Evolutionary conservation across 805 yeast genomes (phyloP).

Genomic region (Lipomyces orientalis): DNA sequence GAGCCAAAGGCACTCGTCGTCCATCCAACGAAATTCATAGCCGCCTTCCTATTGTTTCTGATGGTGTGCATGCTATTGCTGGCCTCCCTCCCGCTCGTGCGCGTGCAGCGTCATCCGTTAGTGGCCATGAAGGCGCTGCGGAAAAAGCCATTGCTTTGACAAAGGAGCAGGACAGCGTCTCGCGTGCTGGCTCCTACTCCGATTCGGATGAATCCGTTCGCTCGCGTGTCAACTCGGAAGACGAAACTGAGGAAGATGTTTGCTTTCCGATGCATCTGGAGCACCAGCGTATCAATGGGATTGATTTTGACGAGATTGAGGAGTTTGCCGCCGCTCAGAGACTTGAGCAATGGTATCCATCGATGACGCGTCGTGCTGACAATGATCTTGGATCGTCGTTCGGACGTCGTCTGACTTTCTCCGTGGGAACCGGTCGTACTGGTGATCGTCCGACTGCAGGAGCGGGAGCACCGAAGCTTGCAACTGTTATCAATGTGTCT

Average conservation of each 20-base stretch:
- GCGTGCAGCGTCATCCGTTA: constrained; percentile 1
- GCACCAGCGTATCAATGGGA: constrained; percentile 62
- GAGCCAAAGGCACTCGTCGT: constrained; percentile 9
- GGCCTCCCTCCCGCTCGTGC: neutral
- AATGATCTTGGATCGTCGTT: constrained; percentile 30
- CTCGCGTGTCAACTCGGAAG: constrained; percentile 45
- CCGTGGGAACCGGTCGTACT: constrained; percentile 3
- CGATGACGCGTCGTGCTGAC: constrained; percentile 34
- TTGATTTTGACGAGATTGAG: constrained; percentile 89
- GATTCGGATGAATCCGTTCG: constrained; percentile 30
- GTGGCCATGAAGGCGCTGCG: neutral
- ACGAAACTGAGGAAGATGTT: constrained; percentile 96
- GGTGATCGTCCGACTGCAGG: neutral
- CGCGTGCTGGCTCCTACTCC: constrained; percentile 6
- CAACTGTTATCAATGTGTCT: constrained; percentile 9
- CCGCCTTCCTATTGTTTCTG: constrained; percentile 2
- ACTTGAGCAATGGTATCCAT: constrained; percentile 43
- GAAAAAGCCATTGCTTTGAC: constrained; percentile 7
- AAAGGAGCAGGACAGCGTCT: neutral
- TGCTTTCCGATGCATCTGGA: constrained; percentile 89
- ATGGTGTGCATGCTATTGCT: neutral
- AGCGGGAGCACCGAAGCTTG: constrained; percentile 3
- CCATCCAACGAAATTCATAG: constrained; percentile 1
- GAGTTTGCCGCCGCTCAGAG: constrained; percentile 56
- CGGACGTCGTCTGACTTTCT: constrained; percentile 31